A percentile compares a stretch with the other conserved stretches of the same genome.
phyloP scores from a whole-genome alignment of 2,329 filamentous ascomycete genomes.

The Zymoseptoria pseudotritici region DNA sequence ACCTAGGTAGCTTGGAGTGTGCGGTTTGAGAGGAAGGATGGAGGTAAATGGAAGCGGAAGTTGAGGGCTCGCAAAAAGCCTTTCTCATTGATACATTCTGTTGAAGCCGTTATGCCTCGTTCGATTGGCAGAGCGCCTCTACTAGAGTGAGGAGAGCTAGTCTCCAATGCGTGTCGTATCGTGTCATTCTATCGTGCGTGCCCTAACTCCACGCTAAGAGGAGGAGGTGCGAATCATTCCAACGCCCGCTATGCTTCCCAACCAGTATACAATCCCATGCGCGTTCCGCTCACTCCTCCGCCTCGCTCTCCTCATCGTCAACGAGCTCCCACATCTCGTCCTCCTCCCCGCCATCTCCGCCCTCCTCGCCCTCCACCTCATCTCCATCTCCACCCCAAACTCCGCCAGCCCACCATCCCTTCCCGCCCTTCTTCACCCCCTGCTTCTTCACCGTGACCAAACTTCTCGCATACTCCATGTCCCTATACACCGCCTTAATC shows the following conservation, averaged over 20 bases:
- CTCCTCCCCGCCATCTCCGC: background rate
- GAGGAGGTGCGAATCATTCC: background rate
- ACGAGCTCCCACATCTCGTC: background rate
- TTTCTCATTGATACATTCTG: no score
- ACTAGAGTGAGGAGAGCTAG: no score
- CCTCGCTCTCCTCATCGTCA: background rate
- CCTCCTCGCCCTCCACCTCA: background rate
- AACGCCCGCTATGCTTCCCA: background rate
- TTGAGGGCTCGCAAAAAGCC: no score
- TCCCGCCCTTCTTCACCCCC: background rate
- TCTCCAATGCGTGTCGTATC: background rate
- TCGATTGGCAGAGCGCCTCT: no score
- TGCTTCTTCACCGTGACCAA: constrained; percentile 53
- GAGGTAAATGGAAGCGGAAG: no score
- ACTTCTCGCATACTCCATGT: constrained; percentile 84
- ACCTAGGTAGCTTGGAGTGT: no score
- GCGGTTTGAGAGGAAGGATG: no score
- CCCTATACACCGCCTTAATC: constrained; percentile 87
- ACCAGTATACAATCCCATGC: background rate
- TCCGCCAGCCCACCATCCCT: background rate
- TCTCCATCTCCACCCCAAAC: background rate
- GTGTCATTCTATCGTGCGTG: background rate
- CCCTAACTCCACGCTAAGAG: background rate
- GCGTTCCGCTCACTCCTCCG: background rate
- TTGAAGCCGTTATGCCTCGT: no score